These are phyloP conservation scores for Candida lessepsii DNA, from an alignment of 805 yeast species.

Conservation along the genomic window DNA sequence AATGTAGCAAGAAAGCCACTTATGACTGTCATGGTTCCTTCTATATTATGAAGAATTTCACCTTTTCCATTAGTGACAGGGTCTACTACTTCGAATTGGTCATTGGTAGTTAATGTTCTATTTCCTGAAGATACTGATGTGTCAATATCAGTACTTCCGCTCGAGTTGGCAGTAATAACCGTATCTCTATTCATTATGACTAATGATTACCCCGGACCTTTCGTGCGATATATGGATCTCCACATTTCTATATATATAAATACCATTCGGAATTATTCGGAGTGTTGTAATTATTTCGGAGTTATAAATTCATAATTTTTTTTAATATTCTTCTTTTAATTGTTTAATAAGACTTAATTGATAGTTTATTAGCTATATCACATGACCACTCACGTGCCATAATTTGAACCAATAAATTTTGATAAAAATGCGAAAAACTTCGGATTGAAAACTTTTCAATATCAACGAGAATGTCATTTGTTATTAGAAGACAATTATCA, in stretches of 20 bases:
- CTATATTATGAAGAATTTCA: slow-evolving; percentile 8
- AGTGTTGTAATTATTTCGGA: too few species aligned
- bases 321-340: too few species aligned
- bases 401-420: slow-evolving; percentile 4
- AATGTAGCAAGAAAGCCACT: slow-evolving; percentile 27
- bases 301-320: too few species aligned
- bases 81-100: slow-evolving; percentile 6
- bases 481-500: slow-evolving; percentile 89
- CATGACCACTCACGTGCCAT: slow-evolving; percentile 1
- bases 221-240: too few species aligned
- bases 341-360: not conserved
- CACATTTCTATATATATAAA: too few species aligned
- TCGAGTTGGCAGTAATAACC: too few species aligned
- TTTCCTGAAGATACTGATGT: too few species aligned
- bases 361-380: not conserved
- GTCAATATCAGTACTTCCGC: too few species aligned
- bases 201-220: too few species aligned
- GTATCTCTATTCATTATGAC: too few species aligned
- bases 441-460: slow-evolving; percentile 5
- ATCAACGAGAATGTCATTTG: slow-evolving; percentile 61
- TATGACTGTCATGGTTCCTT: slow-evolving; percentile 15
- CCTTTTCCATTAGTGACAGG: not conserved
- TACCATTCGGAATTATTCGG: too few species aligned
- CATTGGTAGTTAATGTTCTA: not conserved
- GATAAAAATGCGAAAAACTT: not conserved